These are phyloP conservation scores for Pterocarpus santalinus DNA, from an alignment of 306 rosid species.

Conservation along the genomic window DNA sequence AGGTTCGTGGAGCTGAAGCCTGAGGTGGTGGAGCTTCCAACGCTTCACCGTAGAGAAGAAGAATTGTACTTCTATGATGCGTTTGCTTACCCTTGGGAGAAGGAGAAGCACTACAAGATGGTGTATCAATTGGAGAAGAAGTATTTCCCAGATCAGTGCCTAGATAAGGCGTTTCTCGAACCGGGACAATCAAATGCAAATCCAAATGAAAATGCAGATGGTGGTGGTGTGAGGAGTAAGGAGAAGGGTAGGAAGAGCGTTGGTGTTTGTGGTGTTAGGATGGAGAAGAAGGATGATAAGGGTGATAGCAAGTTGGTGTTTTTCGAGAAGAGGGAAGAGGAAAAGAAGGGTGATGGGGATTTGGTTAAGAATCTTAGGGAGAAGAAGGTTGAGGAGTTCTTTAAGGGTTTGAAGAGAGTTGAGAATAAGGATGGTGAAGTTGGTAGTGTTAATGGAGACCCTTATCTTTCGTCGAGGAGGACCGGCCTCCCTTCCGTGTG, in stretches of 20 bases:
- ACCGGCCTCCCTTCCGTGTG: conserved; percentile 78
- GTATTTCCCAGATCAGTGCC: conserved; percentile 81
- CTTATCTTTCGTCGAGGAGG: conserved; percentile 78
- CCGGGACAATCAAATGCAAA: conserved; percentile 67
- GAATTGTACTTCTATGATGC: conserved; percentile 83
- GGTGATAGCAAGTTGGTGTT: conserved; percentile 65
- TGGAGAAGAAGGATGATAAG: conserved; percentile 44
- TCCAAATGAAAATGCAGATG: not conserved
- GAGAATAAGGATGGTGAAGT: conserved; percentile 57
- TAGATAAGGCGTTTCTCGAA: conserved; percentile 88
- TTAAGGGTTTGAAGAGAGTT: conserved; percentile 80
- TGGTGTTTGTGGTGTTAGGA: conserved; percentile 32
- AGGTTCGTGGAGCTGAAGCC: conserved; percentile 80
- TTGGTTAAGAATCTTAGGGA: conserved; percentile 42
- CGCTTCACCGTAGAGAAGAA: conserved; percentile 81
- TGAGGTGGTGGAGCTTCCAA: conserved; percentile 79
- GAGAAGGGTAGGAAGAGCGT: conserved; percentile 46
- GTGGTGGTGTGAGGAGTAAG: not conserved
- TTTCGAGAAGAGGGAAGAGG: conserved; percentile 56
- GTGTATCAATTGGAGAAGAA: conserved; percentile 93
- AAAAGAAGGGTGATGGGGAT: conserved; percentile 42
- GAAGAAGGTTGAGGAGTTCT: conserved; percentile 92
- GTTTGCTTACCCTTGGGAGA: conserved; percentile 90
- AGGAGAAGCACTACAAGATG: conserved; percentile 92
- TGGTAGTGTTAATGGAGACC: conserved; percentile 53